Percentiles rank a stretch among this genome's conserved stretches.
Evolutionary conservation across 495 filamentous ascomycete species (phyloP).

Genomic region (Massariosphaeria phaeospora): DNA sequence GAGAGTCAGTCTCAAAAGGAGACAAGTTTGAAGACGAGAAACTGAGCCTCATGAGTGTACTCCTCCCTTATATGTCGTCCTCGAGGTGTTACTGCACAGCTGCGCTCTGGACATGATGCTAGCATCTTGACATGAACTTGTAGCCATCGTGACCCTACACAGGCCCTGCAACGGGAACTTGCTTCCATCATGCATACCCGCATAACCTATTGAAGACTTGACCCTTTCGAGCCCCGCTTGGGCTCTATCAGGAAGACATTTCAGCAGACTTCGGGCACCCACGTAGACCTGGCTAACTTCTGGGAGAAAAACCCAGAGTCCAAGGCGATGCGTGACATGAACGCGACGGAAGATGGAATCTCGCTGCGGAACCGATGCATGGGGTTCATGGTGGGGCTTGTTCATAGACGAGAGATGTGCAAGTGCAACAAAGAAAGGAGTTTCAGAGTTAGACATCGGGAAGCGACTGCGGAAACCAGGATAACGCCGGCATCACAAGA

Average conservation of each 20-base stretch:
- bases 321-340: not conserved
- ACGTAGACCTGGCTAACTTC: not conserved
- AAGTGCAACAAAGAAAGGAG: not conserved
- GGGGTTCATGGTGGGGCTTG: not conserved
- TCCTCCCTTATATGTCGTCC: not conserved
- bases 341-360: not conserved
- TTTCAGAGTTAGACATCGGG: not conserved
- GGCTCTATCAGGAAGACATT: not conserved
- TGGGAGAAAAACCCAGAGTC: not conserved
- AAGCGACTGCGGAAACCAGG: conserved; percentile 1
- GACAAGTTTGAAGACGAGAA: not conserved
- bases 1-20: not conserved
- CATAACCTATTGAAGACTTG: not conserved
- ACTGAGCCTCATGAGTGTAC: not conserved
- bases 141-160: not conserved
- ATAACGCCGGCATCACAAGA: not conserved
- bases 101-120: not conserved
- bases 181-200: not conserved
- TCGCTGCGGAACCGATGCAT: not conserved
- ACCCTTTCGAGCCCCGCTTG: not conserved
- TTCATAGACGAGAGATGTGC: not conserved
- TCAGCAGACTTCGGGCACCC: not conserved
- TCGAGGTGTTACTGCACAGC: not conserved
- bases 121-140: not conserved
- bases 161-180: conserved; percentile 5